Evolutionary conservation across 2,329 filamentous ascomycete species (phyloP), one percentile per base, ranked within the genome.

Genomic region (Aschersonia sp.): DNA sequence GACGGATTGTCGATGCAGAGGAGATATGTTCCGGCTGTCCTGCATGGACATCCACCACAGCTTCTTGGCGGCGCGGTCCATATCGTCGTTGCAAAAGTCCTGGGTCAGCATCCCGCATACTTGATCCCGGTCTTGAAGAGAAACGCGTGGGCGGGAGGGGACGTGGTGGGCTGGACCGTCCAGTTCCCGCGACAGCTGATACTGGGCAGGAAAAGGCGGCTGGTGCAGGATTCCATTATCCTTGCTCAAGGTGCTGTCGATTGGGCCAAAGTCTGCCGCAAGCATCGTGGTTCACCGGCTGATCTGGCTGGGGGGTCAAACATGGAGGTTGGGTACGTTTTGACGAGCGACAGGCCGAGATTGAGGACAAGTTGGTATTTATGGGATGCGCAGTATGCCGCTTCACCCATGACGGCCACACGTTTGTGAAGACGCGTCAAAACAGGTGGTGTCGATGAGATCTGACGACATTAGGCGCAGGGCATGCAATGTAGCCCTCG

Each of bases 1-100:
- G 3, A 66, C 58, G 5, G 51, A 49, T 51, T 71, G 67, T 48
- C 63, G 58, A 52, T 69, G 65, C 5, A 70, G 54, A 1, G 63
- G 52, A 43, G 54, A 60, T 45, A 65, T 61, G 49, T 64, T 54
- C 10, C 41, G 30, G 47, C 52, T 54, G 33, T 52, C 48, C 37
- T 55, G 50, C 44, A 48, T 55, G 5, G 53, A 49, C 49, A 56
- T 53, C 49, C 47, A 52, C 55, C 55, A 55, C 5, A 56, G 51
- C 33, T 37, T 12, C 11, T 37, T 37, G 30, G 44, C 30, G 44
- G 37, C 14, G 30, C 44, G 44, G 32, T 45, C 44, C 7, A 45
- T 30, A 29, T 45, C 44, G 12, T 35, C 30, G 6, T 30, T 35
- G 32, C 44, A 45, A 12, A 35, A 45, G 10, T 45, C 44, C 11